Evolutionary conservation across 768 basidiomycete genomes (phyloP).

Genomic region (Boletus rufocinnamomeus): DNA sequence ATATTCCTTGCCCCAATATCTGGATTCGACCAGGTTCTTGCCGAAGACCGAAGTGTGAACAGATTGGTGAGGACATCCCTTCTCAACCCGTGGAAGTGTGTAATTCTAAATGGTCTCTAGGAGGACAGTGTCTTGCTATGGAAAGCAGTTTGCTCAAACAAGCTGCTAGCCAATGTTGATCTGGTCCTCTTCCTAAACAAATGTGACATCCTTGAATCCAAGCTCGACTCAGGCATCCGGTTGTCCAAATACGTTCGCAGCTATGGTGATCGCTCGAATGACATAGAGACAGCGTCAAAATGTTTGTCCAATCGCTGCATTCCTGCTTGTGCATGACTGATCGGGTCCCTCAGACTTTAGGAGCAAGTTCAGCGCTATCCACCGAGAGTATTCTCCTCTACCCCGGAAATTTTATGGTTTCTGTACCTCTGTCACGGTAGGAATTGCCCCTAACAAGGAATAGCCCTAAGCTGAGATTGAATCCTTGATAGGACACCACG

Average conservation of each 20-base stretch:
- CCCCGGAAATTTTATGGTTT: conserved; percentile 79
- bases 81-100: background rate
- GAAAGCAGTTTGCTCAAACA: conserved; percentile 72
- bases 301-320: conserved; percentile 46
- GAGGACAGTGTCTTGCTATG: conserved; percentile 78
- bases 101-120: conserved; percentile 35
- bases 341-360: conserved; percentile 53
- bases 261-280: conserved; percentile 68
- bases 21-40: conserved; percentile 55
- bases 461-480: background rate
- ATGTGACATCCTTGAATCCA: conserved; percentile 69
- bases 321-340: background rate
- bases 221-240: conserved; percentile 63
- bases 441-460: conserved; percentile 10
- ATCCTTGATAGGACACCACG: conserved; percentile 53
- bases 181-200: conserved; percentile 84
- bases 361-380: conserved; percentile 73
- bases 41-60: conserved; percentile 54
- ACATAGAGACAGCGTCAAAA: conserved; percentile 63
- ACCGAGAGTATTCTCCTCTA: conserved; percentile 71
- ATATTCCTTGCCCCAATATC: conserved; percentile 63
- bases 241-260: conserved; percentile 71
- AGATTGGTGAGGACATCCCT: conserved; percentile 40
- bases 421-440: conserved; percentile 72
- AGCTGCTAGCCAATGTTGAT: conserved; percentile 67